A percentile compares a stretch with the other conserved stretches of the same genome.
phyloP scores from a whole-genome alignment of 208 protist species.

The Leishmania martiniquensis region DNA sequence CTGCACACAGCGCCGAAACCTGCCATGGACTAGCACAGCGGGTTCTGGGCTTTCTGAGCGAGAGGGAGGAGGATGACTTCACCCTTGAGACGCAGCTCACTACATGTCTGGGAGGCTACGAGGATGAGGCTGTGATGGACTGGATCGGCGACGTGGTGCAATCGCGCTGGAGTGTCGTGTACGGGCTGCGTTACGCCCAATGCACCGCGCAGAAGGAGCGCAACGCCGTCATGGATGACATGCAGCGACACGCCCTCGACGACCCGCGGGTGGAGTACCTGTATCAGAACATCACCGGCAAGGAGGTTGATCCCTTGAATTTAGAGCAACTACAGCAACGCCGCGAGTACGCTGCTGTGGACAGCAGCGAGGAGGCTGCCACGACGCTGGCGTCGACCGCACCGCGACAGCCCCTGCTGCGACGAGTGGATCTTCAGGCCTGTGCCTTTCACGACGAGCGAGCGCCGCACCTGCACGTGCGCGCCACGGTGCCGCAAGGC shows the following conservation, averaged over 20 bases:
- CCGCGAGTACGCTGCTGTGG: neutral
- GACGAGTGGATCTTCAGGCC: constrained; percentile 72
- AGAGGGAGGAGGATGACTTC: constrained; percentile 59
- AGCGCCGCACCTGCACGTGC: constrained; percentile 69
- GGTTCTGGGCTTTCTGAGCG: constrained; percentile 69
- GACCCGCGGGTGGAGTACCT: constrained; percentile 71
- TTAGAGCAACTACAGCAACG: constrained; percentile 13
- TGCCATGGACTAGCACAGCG: constrained; percentile 63
- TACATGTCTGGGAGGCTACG: constrained; percentile 82
- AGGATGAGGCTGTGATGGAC: constrained; percentile 77
- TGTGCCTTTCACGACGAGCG: constrained; percentile 85
- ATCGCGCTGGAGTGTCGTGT: constrained; percentile 84
- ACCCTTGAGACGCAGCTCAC: constrained; percentile 89
- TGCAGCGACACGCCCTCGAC: constrained; percentile 64
- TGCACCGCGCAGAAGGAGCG: constrained; percentile 69
- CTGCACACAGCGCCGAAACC: constrained; percentile 57
- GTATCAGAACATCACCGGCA: constrained; percentile 86
- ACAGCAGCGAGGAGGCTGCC: constrained; percentile 15
- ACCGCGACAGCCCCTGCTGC: constrained; percentile 52
- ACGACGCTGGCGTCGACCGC: constrained; percentile 8
- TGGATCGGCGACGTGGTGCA: constrained; percentile 77
- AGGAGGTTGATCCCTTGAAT: constrained; percentile 54
- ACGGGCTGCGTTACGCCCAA: constrained; percentile 73
- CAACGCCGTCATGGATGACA: constrained; percentile 71
- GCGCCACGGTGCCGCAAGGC: constrained; percentile 68